Evolutionary conservation across 768 basidiomycete species (phyloP).

Genomic region (Rhizopogon vinicolor): DNA sequence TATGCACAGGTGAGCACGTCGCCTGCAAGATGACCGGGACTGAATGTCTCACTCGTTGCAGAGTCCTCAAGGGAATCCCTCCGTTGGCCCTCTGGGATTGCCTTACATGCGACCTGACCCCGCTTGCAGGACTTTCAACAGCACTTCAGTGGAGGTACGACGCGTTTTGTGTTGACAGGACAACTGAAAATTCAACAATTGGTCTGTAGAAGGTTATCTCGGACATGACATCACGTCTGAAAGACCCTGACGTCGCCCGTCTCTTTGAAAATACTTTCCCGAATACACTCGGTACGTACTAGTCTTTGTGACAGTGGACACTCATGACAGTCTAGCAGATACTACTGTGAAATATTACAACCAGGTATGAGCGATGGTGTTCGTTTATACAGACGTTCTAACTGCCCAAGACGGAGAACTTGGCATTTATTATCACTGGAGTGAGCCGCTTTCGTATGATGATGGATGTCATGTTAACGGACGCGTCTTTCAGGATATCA

Average conservation of each 20-base stretch:
- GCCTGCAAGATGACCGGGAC: background rate
- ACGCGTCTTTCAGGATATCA: conserved; percentile 57
- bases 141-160: conserved; percentile 65
- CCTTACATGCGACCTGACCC: conserved; percentile 72
- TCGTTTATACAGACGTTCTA: conserved; percentile 3
- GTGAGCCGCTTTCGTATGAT: conserved; percentile 31
- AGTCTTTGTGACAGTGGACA: background rate
- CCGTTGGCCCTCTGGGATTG: conserved; percentile 54
- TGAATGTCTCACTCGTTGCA: conserved; percentile 17
- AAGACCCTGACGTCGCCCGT: conserved; percentile 73
- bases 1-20: conserved; percentile 46
- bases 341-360: conserved; percentile 78
- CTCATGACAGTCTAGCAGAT: conserved; percentile 35
- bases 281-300: conserved; percentile 62
- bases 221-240: conserved; percentile 70
- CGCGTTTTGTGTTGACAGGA: background rate
- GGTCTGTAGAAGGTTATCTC: conserved; percentile 55
- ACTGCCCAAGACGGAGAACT: conserved; percentile 47
- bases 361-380: conserved; percentile 30
- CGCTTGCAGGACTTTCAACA: conserved; percentile 72
- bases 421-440: conserved; percentile 80
- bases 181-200: background rate
- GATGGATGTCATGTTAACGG: conserved; percentile 2
- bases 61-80: conserved; percentile 57
- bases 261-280: conserved; percentile 83